These are phyloP conservation scores for Parmales sp. DNA, from an alignment of 108 stramenopile genomes.

Conservation along the genomic window DNA sequence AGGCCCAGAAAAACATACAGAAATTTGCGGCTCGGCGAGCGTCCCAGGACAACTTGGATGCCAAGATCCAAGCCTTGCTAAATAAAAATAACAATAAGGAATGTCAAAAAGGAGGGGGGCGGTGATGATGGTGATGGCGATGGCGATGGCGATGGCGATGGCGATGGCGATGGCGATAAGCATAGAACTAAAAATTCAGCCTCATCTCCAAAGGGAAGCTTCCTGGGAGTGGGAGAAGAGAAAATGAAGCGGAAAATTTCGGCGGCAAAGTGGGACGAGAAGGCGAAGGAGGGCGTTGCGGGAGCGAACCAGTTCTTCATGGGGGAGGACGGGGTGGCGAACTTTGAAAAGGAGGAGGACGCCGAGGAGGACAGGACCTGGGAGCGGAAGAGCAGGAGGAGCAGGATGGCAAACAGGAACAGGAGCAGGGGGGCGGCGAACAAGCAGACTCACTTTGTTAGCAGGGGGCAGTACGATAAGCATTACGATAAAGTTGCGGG, in stretches of 20 bases:
- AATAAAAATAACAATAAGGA: background rate
- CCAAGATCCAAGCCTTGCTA: background rate
- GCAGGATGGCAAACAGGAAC: background rate
- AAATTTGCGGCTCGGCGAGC: too few relatives aligned
- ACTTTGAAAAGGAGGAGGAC: conserved; percentile 1
- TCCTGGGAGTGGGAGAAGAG: conserved; percentile 9
- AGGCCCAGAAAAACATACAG: background rate
- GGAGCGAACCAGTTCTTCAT: background rate
- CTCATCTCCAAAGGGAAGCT: too few relatives aligned
- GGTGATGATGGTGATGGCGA: background rate
- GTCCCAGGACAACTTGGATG: background rate
- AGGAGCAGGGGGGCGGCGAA: conserved; percentile 5
- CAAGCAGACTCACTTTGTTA: too few relatives aligned
- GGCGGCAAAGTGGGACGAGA: background rate
- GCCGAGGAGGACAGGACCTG: conserved; percentile 11
- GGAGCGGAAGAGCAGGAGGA: background rate
- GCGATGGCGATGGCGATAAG: background rate
- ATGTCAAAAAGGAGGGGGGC: conserved; percentile 15
- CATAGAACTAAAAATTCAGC: too few relatives aligned
- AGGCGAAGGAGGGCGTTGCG: background rate
- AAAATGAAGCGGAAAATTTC: background rate
- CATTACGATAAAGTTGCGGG: too few relatives aligned
- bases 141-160: background rate
- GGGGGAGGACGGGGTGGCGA: conserved; percentile 1
- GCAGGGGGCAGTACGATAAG: too few relatives aligned